Evolutionary conservation across 2,329 filamentous ascomycete genomes (phyloP).

Genomic region (Epicoccum nigrum): DNA sequence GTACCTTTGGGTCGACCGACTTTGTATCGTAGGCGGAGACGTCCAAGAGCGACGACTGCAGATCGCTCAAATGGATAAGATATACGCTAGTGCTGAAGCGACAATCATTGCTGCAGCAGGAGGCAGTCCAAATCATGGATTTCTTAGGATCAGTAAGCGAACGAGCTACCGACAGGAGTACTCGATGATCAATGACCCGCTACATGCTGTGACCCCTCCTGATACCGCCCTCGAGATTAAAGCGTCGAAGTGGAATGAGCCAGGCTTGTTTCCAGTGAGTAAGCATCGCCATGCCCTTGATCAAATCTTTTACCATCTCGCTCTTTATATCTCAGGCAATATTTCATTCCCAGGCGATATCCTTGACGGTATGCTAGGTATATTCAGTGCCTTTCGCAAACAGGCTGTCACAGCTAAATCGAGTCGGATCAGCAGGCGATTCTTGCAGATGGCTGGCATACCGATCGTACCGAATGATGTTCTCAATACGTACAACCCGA

Average conservation of each 20-base stretch:
- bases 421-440: background rate
- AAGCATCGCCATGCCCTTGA: background rate
- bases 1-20: background rate
- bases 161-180: background rate
- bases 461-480: background rate
- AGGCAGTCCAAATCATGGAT: background rate
- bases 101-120: constrained; percentile 1
- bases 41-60: background rate
- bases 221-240: background rate
- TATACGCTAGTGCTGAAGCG: background rate
- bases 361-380: background rate
- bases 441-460: background rate
- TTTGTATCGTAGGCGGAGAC: background rate
- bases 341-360: background rate
- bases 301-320: background rate
- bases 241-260: background rate
- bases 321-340: background rate
- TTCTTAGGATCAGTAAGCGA: background rate
- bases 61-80: constrained; percentile 1
- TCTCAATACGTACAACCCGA: background rate
- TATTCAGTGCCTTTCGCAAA: background rate
- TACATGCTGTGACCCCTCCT: background rate
- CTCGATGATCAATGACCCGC: background rate
- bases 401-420: background rate
- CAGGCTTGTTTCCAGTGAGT: background rate